phyloP scores from a whole-genome alignment of 257 asterid species.

The Coffea eugenioides region DNA sequence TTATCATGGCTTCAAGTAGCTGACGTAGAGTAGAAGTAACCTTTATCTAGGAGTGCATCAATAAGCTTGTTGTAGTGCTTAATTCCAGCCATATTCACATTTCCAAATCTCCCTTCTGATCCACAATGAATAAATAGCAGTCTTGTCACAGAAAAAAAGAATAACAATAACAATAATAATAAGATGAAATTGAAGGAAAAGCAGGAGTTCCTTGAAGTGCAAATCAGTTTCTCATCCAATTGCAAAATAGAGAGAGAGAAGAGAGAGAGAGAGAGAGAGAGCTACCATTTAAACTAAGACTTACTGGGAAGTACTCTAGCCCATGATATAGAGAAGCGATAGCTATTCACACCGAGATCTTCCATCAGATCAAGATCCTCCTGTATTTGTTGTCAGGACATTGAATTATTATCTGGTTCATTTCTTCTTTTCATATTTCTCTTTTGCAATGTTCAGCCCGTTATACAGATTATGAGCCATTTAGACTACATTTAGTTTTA shows the following conservation, averaged over 20 bases:
- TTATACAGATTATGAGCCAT: too few relatives aligned
- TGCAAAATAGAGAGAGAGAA: neutral
- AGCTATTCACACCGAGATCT: constrained; percentile 57
- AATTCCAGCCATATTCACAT: constrained; percentile 52
- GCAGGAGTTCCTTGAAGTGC: neutral
- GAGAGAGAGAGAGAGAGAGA: too few relatives aligned
- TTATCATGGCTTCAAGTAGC: neutral
- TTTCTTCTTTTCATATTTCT: neutral
- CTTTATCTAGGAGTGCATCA: constrained; percentile 50
- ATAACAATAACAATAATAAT: neutral
- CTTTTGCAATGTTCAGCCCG: neutral
- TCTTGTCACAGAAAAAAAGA: neutral
- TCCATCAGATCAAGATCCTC: constrained; percentile 62
- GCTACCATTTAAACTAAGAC: constrained; percentile 10
- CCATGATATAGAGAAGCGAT: constrained; percentile 70
- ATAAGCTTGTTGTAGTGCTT: constrained; percentile 54
- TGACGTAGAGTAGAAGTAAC: constrained; percentile 11
- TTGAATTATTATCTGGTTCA: neutral
- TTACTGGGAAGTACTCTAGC: constrained; percentile 70
- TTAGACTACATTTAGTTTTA: neutral
- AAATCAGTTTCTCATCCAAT: neutral
- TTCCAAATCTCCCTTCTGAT: constrained; percentile 59
- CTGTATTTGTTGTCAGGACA: constrained; percentile 28
- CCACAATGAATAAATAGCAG: neutral
- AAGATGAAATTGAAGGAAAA: neutral